Conservation (phyloP, 192 early-diverging fungal genomes). For the Haplosporangium gracile region DNA sequence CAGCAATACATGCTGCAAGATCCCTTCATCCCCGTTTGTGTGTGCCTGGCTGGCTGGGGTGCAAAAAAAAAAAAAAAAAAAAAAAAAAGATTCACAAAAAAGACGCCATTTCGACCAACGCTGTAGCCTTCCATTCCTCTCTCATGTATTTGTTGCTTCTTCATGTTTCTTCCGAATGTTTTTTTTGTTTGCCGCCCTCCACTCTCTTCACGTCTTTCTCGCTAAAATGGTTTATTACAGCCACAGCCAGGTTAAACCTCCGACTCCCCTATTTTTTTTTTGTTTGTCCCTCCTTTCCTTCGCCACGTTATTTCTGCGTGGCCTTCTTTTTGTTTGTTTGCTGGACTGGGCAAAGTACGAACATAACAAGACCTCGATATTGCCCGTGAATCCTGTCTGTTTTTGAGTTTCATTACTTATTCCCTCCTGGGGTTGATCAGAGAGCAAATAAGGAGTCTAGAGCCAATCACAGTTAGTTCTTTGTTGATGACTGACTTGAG, state of each 20-base stretch:
- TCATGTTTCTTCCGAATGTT: neutral
- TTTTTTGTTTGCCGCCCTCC: neutral
- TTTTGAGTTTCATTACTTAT: neutral
- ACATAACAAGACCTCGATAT: neutral
- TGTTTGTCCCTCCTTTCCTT: neutral
- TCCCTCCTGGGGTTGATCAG: neutral
- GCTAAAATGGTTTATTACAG: neutral
- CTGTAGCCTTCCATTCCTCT: neutral
- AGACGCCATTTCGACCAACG: neutral
- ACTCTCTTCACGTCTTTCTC: no score
- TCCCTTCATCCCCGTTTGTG: neutral
- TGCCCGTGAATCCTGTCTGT: neutral
- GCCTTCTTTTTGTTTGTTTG: neutral
- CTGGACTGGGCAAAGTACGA: neutral
- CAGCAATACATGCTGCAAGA: neutral
- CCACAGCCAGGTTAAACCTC: neutral
- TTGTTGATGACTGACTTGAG: neutral
- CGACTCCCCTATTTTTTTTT: neutral
- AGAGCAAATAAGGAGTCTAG: neutral
- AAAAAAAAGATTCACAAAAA: neutral
- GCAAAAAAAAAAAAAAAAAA: neutral
- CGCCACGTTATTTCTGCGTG: neutral
- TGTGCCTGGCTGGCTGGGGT: neutral
- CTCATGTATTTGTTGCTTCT: neutral
- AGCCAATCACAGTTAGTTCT: neutral